Evolutionary conservation across 129 eudicot genomes (phyloP).

Genomic region (Saussurea involucrata): DNA sequence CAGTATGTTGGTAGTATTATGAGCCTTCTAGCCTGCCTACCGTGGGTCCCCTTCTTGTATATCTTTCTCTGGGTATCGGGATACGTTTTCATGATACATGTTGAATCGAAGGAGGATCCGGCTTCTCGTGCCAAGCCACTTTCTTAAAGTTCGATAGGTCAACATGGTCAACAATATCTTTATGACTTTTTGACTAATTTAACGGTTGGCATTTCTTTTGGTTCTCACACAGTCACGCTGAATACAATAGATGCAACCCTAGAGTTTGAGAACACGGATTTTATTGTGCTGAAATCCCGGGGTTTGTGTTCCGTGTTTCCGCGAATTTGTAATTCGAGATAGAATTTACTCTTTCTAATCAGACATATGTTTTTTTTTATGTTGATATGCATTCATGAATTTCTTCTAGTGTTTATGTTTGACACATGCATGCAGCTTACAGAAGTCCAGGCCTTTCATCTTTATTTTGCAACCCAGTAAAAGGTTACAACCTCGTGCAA

Average conservation of each 20-base stretch:
- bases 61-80: conserved; percentile 79
- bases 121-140: conserved; percentile 71
- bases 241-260: not conserved
- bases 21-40: conserved; percentile 78
- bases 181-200: not conserved
- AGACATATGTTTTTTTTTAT: conserved; percentile 6
- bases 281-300: not conserved
- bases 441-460: not conserved
- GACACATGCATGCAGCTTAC: not conserved
- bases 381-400: conserved; percentile 1
- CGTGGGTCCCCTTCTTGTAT: conserved; percentile 82
- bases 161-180: too few species aligned
- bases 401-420: not conserved
- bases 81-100: conserved; percentile 69
- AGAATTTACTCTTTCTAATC: not conserved
- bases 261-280: not conserved
- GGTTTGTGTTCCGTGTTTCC: not conserved
- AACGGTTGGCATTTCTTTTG: not conserved
- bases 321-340: conserved; percentile 18
- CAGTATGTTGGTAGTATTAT: conserved; percentile 86
- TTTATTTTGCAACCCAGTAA: too few species aligned
- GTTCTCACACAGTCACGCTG: not conserved
- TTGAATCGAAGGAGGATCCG: conserved; percentile 83
- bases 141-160: conserved; percentile 40
- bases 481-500: too few species aligned